phyloP scores from a whole-genome alignment of 2,329 filamentous ascomycete species.

The Fusarium pseudoanthophilum region DNA sequence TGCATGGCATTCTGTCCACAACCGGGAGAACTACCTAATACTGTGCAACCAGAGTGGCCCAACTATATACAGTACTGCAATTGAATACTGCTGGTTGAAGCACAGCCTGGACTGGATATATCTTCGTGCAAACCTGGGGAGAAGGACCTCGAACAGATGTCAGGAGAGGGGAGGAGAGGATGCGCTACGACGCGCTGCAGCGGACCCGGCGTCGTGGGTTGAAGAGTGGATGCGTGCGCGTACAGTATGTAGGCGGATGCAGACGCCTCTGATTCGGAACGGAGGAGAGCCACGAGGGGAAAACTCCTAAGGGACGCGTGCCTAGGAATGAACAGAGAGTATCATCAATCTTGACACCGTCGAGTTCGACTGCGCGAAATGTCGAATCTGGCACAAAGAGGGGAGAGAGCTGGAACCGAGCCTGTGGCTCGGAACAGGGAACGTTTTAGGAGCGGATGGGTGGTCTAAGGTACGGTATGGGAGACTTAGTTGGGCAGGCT shows the following conservation, averaged over 20 bases:
- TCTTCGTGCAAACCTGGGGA: slow-evolving; percentile 28
- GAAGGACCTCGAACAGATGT: slow-evolving; percentile 20
- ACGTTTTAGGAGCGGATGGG: slow-evolving; percentile 33
- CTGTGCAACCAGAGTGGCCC: neutral
- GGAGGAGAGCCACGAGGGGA: neutral
- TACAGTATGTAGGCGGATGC: neutral
- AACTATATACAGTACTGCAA: neutral
- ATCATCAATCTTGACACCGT: slow-evolving; percentile 20
- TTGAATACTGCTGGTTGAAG: slow-evolving; percentile 16
- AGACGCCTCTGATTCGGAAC: neutral
- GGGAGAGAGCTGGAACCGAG: slow-evolving; percentile 33
- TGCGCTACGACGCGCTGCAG: slow-evolving; percentile 22
- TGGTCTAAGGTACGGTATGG: slow-evolving; percentile 28
- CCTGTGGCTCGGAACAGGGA: slow-evolving; percentile 29
- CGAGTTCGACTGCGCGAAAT: slow-evolving; percentile 29
- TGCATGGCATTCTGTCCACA: slow-evolving; percentile 2
- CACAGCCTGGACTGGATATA: neutral
- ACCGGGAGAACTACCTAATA: slow-evolving; percentile 15
- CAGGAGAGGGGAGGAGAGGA: slow-evolving; percentile 28
- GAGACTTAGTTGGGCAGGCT: slow-evolving; percentile 29
- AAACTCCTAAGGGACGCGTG: neutral
- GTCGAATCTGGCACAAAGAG: slow-evolving; percentile 30
- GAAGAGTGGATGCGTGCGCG: slow-evolving; percentile 18
- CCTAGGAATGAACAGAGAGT: slow-evolving; percentile 33
- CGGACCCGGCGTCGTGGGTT: slow-evolving; percentile 22